Conservation (phyloP, 164 flowering plant species). For the Dillenia suffruticosa region DNA sequence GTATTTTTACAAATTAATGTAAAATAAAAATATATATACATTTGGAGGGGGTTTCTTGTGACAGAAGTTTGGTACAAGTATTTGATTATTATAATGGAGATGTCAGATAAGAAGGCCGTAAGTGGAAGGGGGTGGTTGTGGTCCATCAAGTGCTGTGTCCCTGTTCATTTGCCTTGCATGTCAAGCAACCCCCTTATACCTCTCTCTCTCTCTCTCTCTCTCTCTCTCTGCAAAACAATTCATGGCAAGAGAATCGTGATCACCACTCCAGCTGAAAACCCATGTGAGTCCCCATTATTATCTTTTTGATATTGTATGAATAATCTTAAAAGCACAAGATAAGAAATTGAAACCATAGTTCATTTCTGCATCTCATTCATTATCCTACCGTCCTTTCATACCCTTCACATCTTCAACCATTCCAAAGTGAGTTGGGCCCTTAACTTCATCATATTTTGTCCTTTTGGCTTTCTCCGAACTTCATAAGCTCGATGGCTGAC, state of each 20-base stretch:
- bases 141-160: slow-evolving; percentile 78
- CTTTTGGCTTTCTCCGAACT: no score
- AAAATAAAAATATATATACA: no score
- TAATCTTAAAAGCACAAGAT: no score
- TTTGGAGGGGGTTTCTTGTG: slow-evolving; percentile 21
- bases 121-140: slow-evolving; percentile 44
- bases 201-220: slow-evolving; percentile 15
- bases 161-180: slow-evolving; percentile 77
- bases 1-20: no score
- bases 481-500: no score
- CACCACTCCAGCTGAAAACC: slow-evolving; percentile 67
- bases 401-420: no score
- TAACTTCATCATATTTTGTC: no score
- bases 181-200: slow-evolving; percentile 70
- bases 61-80: slow-evolving; percentile 19
- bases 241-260: slow-evolving; percentile 77
- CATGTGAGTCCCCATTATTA: slow-evolving; percentile 71
- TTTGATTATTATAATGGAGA: not conserved
- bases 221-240: slow-evolving; percentile 37
- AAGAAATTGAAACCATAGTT: no score
- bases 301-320: no score
- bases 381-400: no score
- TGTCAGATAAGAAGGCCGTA: not conserved
- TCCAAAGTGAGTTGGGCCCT: no score
- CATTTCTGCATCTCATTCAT: no score